Evolutionary conservation across 1,284 basidiomycete species (phyloP), one percentile per base, ranked within the genome.

Genomic region (Cerrena zonata): DNA sequence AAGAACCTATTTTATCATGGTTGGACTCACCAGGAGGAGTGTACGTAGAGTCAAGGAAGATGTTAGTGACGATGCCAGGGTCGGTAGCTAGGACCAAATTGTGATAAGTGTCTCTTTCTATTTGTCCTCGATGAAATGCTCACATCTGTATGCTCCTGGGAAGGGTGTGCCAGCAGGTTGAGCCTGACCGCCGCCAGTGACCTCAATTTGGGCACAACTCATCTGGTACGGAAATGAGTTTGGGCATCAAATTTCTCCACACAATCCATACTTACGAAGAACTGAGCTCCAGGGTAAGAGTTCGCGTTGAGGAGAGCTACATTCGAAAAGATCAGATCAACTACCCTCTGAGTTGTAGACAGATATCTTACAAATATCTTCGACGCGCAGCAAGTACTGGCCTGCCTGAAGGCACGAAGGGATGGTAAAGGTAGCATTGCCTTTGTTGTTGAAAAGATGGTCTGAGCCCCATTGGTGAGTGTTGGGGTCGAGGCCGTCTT

Each of bases 351-450:
- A 15, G 7, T 15, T 7, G 30, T 15, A 15, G 15, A 34, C 30
- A 23, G 27, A 25, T 4, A 3, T 41, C 52, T 37, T 39, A 50
- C 52, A 53, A 50, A 62, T 63, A 23, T 54, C 43, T 42, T 61
- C 58, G 27, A 52, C 52, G 18, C 56, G 50, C 10, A 58, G 53
- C 24, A 55, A 56, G 56, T 62, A 62, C 47, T 60, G 55, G 12
- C 60, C 60, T 13, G 53, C 48, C 10, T 47, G 23, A 19, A 67
- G 52, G 40, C 58, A 62, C n/a, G 49, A 55, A 2, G 65, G 66
- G 43, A 67, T 71, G 12, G 66, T 70, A 63, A 75, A 73, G 19
- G 65, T 72, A 34, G 65, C 69, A 42, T 70, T 71, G 18, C 74
- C 73, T 45, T 65, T 59, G 58, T 73, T 73, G 50, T 67, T 54